Evolutionary conservation across 306 rosid species (phyloP), one percentile per base, ranked within the genome.

Genomic region (Potentilla sterilis): DNA sequence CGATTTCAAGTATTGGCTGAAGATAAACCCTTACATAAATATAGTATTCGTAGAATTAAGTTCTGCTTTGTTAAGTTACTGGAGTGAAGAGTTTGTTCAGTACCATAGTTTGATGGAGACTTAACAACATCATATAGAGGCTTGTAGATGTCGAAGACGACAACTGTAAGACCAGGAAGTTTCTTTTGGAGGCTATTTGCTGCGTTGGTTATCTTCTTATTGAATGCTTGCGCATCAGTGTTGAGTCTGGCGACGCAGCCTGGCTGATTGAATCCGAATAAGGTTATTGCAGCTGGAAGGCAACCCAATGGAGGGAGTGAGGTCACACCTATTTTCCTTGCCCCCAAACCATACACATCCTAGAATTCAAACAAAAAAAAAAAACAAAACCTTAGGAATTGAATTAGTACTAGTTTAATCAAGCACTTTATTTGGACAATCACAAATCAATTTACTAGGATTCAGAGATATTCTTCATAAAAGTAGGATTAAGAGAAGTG

Each of bases 231-330:
- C 9, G 93, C 87, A 81, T 92, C 91, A 14, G 73, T 74, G 85
- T 92, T 95, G 86, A 90, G 34, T 68, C 87, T 84, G 72, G 86
- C 18, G 52, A 92, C 93, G 77, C 98, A 92, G 5, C 98, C 96
- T 32, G 70, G 81, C 70, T 90, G 77, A 51, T 86, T 85, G 75
- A 12, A 67, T 54, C 97, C 97, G 74, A 90, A 90, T 28, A 88
- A 68, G 69, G 97, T 84, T 74, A 86, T 90, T 80, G 90, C 86
- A 69, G 85, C 85, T 19, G 99, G 98, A 70, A 95, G 76, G 83
- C 99, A 95, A 51, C 99, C 99, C 84, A 95, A 77, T 61, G 98
- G 98, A 46, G 99, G 98, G 9, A 95, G 88, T 87, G 97, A 87
- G 46, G 97, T 95, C 83, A 89, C 99, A 65, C 99, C 97, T 63